These are phyloP conservation scores for Penicillium hordei DNA, from an alignment of 2,329 filamentous ascomycete genomes.

Conservation along the genomic window DNA sequence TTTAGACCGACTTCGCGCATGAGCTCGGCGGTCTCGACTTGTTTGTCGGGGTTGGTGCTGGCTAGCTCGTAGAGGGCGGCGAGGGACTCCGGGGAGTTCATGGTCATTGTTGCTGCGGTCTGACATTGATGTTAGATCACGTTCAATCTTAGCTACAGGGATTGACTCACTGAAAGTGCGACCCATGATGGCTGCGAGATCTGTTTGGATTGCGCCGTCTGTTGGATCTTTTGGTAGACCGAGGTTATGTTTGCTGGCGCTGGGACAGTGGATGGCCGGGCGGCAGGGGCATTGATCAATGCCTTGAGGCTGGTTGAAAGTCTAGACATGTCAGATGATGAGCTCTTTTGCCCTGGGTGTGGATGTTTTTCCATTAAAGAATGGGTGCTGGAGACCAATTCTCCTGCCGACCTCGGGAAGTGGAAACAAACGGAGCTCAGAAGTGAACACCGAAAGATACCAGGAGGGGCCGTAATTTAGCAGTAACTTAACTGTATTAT, in stretches of 20 bases:
- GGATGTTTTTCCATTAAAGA: conserved; percentile 7
- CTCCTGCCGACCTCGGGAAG: conserved; percentile 5
- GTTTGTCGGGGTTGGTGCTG: conserved; percentile 20
- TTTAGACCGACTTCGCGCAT: conserved; percentile 50
- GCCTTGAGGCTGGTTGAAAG: conserved; percentile 69
- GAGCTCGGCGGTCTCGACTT: conserved; percentile 39
- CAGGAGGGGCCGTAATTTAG: background rate
- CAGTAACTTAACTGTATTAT: background rate
- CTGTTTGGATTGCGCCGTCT: conserved; percentile 61
- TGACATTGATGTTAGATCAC: conserved; percentile 33
- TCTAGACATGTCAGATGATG: conserved; percentile 63
- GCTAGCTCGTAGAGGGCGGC: conserved; percentile 21
- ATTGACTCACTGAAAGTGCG: conserved; percentile 57
- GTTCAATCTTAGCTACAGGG: background rate
- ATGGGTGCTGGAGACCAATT: background rate
- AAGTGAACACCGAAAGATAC: conserved; percentile 12
- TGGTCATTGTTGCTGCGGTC: conserved; percentile 79
- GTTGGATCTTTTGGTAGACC: conserved; percentile 64
- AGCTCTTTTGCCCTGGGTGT: background rate
- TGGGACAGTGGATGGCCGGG: conserved; percentile 63
- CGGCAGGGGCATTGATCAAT: conserved; percentile 69
- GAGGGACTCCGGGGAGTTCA: conserved; percentile 75
- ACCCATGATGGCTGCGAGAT: conserved; percentile 67
- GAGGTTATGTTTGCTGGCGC: conserved; percentile 64
- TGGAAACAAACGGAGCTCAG: conserved; percentile 4